Evolutionary conservation across 768 basidiomycete genomes (phyloP).

Genomic region (Nidularia pulvinata): DNA sequence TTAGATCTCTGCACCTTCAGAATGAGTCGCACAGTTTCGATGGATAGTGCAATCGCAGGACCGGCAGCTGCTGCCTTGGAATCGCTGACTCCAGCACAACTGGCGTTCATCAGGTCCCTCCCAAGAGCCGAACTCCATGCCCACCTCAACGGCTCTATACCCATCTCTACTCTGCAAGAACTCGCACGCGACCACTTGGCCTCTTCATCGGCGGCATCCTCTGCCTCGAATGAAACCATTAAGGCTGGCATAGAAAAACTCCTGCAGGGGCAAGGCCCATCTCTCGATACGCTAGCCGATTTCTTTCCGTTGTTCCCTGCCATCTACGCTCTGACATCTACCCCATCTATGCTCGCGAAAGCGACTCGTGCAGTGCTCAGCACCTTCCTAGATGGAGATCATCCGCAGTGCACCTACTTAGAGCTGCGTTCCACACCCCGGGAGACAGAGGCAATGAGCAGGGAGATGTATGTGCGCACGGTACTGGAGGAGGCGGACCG

Average conservation of each 20-base stretch:
- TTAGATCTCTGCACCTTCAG: too few relatives aligned
- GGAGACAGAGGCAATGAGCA: conserved; percentile 53
- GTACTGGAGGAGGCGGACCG: conserved; percentile 66
- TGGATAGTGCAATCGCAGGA: conserved; percentile 24
- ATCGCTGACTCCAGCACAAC: conserved; percentile 48
- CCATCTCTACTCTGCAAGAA: conserved; percentile 57
- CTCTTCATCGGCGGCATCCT: conserved; percentile 1
- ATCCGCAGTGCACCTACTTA: conserved; percentile 66
- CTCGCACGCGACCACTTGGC: conserved; percentile 48
- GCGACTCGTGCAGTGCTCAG: conserved; percentile 68
- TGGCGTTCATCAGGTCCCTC: conserved; percentile 57
- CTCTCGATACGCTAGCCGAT: conserved; percentile 59
- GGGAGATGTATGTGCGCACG: conserved; percentile 57
- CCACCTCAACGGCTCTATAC: conserved; percentile 85
- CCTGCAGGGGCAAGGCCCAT: conserved; percentile 27
- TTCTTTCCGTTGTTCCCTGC: conserved; percentile 79
- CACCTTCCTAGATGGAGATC: conserved; percentile 51
- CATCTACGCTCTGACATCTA: conserved; percentile 77
- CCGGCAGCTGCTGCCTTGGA: conserved; percentile 51
- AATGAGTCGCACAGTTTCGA: too few relatives aligned
- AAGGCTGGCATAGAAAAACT: conserved; percentile 31
- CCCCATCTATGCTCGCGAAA: conserved; percentile 46
- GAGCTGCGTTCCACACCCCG: conserved; percentile 82
- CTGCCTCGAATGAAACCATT: conserved; percentile 20
- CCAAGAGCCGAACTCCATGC: conserved; percentile 89